Evolutionary conservation across 2,329 filamentous ascomycete genomes (phyloP).

Genomic region (Teratosphaeria viscida): DNA sequence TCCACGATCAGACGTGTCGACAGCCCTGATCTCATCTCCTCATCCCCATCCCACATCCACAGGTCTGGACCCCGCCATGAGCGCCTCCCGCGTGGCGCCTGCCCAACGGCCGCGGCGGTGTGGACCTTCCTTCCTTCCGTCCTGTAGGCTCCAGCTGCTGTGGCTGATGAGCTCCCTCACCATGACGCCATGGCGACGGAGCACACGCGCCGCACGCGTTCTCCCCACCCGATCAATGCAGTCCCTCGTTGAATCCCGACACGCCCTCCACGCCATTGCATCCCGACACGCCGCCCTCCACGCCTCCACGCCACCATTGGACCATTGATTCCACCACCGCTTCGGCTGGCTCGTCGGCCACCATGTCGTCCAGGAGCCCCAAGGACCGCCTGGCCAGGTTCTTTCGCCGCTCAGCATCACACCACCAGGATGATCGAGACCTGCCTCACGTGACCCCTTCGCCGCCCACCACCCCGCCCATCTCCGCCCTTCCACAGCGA

Average conservation of each 20-base stretch:
- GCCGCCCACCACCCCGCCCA: conserved; percentile 2
- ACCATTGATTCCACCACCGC: background rate
- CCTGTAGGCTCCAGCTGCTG: background rate
- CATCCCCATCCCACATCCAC: background rate
- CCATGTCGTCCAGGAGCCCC: background rate
- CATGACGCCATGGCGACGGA: background rate
- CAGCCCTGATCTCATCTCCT: too few species aligned
- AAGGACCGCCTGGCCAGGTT: background rate
- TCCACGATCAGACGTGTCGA: background rate
- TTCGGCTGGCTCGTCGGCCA: background rate
- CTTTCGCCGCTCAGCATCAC: conserved; percentile 1
- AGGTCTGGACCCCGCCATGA: background rate
- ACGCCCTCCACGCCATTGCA: background rate
- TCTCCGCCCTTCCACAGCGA: background rate
- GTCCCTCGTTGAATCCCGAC: background rate
- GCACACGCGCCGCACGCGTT: background rate
- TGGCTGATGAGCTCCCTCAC: background rate
- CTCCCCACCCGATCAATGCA: background rate
- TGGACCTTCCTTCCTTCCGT: background rate
- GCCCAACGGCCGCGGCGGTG: background rate
- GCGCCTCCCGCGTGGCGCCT: background rate
- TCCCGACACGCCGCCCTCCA: background rate
- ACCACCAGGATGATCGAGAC: background rate
- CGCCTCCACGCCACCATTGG: background rate
- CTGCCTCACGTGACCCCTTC: background rate